phyloP scores from a whole-genome alignment of 2,329 filamentous ascomycete genomes.

The Cryphonectria nitschkei region DNA sequence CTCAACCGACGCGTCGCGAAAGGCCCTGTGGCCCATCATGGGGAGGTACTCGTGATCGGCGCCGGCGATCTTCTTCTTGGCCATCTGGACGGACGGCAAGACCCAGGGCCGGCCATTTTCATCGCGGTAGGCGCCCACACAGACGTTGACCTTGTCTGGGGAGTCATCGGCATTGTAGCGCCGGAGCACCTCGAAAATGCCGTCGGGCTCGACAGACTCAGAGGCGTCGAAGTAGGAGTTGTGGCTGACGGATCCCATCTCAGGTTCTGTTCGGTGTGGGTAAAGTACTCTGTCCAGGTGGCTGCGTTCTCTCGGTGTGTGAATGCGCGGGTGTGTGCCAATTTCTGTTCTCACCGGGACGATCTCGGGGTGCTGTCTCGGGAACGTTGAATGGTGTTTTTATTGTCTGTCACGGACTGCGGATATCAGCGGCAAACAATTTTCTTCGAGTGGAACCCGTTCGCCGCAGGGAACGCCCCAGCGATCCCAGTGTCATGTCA shows the following conservation, averaged over 20 bases:
- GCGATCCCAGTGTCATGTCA: not conserved
- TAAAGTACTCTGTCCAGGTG: not conserved
- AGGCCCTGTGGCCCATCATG: constrained; percentile 40
- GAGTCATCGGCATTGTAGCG: constrained; percentile 38
- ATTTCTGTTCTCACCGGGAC: not conserved
- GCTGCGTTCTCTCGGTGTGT: not conserved
- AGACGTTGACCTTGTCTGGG: constrained; percentile 43
- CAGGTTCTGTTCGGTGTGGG: not conserved
- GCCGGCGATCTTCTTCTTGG: constrained; percentile 30
- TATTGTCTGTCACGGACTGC: not conserved
- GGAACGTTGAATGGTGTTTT: not conserved
- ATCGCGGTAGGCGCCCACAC: constrained; percentile 44
- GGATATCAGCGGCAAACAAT: constrained; percentile 21
- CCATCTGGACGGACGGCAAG: constrained; percentile 41
- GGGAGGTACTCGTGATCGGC: constrained; percentile 44
- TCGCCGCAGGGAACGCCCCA: not conserved
- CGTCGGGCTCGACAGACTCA: constrained; percentile 27
- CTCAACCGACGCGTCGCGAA: constrained; percentile 39
- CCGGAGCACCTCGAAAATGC: constrained; percentile 28
- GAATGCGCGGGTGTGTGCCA: not conserved
- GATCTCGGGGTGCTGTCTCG: not conserved
- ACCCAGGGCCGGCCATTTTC: constrained; percentile 44
- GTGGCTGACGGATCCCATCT: constrained; percentile 24
- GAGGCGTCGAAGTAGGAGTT: constrained; percentile 25
- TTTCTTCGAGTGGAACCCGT: constrained; percentile 6